A percentile compares a stretch with the other conserved stretches of the same genome.
Conservation (phyloP, 768 basidiomycete genomes). For the Suillus lakei region DNA sequence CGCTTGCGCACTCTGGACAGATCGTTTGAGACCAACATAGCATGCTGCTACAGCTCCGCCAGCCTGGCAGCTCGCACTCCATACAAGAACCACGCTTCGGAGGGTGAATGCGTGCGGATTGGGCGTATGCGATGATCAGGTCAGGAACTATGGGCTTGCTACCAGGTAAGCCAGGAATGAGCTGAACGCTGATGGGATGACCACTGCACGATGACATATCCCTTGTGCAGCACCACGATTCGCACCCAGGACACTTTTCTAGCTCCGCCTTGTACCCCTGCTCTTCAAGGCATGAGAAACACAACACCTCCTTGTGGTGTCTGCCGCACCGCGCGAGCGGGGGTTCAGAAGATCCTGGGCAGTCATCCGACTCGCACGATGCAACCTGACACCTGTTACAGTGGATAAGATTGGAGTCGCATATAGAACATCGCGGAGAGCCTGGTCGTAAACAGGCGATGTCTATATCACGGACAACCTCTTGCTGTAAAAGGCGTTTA, state of each 20-base stretch:
- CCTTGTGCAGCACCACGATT: neutral
- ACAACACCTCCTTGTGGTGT: neutral
- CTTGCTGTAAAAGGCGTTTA: neutral
- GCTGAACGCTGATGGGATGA: neutral
- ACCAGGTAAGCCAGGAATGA: neutral
- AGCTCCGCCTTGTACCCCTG: neutral
- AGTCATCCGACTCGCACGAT: neutral
- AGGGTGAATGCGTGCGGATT: neutral
- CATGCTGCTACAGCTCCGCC: neutral
- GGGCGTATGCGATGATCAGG: neutral
- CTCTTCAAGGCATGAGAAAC: neutral
- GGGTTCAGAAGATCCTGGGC: neutral
- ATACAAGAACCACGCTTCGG: constrained; percentile 1
- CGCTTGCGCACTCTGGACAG: neutral
- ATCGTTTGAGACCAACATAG: constrained; percentile 1
- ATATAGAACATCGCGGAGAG: constrained; percentile 1
- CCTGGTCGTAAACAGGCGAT: neutral
- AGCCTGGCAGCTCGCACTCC: neutral
- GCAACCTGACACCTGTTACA: neutral
- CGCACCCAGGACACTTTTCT: neutral
- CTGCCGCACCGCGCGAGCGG: neutral
- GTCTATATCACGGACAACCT: neutral
- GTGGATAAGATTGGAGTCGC: constrained; percentile 7
- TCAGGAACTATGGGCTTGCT: neutral
- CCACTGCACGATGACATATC: neutral